Evolutionary conservation across 805 yeast genomes (phyloP).

Genomic region (Teunomyces cretensis): DNA sequence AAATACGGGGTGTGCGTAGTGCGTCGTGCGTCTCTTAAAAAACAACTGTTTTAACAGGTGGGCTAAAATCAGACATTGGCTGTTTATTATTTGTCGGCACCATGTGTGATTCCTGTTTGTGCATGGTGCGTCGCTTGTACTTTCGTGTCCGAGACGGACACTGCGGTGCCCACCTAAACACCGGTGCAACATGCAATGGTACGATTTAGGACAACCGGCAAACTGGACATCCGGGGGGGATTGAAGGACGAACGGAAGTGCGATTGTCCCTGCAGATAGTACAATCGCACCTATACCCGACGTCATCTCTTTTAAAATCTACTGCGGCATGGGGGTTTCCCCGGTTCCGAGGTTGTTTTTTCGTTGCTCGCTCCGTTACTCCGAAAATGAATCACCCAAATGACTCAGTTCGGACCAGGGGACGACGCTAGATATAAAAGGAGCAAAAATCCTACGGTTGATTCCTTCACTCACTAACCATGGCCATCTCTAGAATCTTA

Average conservation of each 20-base stretch:
- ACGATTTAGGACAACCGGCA: neutral
- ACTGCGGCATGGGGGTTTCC: constrained; percentile 1
- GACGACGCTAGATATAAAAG: neutral
- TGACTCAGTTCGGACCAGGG: constrained; percentile 3
- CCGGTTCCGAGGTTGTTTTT: constrained; percentile 1
- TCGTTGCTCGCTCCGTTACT: constrained; percentile 2
- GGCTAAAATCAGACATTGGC: neutral
- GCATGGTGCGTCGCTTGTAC: neutral
- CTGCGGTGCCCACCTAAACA: no score
- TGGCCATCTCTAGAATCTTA: constrained; percentile 2
- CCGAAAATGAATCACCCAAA: constrained; percentile 1
- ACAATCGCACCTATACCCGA: no score
- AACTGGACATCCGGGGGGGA: constrained; percentile 3
- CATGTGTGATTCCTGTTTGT: neutral
- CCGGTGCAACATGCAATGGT: neutral
- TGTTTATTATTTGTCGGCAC: neutral
- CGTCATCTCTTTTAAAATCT: neutral
- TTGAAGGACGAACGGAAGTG: constrained; percentile 3
- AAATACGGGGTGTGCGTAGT: constrained; percentile 2
- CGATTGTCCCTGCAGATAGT: neutral
- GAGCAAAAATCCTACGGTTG: neutral
- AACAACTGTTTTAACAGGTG: neutral
- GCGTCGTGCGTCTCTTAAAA: no score
- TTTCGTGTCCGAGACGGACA: no score
- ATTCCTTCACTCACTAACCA: no score